Evolutionary conservation across 2,329 filamentous ascomycete species (phyloP).

Genomic region (Alternaria arborescens): DNA sequence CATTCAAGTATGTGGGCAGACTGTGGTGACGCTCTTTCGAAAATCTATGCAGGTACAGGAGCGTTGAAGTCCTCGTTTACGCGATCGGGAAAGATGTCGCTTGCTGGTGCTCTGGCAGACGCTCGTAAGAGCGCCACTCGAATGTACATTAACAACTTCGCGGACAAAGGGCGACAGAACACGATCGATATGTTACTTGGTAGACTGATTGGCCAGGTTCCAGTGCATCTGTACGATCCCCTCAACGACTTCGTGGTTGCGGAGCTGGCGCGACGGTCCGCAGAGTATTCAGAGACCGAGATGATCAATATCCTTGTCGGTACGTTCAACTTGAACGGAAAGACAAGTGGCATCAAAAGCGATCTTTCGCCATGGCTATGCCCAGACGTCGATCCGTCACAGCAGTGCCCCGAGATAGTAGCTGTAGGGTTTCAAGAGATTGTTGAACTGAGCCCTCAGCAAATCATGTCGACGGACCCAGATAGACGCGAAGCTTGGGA

Average conservation of each 20-base stretch:
- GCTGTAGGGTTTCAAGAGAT: slow-evolving; percentile 97
- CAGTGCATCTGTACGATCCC: slow-evolving; percentile 89
- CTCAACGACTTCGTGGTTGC: slow-evolving; percentile 88
- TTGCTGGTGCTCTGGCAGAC: slow-evolving; percentile 93
- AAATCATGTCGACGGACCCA: slow-evolving; percentile 99
- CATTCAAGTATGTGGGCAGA: slow-evolving; percentile 97
- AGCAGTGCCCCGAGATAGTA: slow-evolving; percentile 80
- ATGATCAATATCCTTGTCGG: slow-evolving; percentile 83
- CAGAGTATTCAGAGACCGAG: slow-evolving; percentile 78
- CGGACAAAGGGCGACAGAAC: slow-evolving; percentile 89
- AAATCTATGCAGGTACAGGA: slow-evolving; percentile 95
- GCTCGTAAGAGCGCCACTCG: slow-evolving; percentile 92
- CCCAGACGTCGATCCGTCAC: slow-evolving; percentile 66
- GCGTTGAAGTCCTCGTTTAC: slow-evolving; percentile 96
- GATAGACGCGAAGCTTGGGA: slow-evolving; percentile 88
- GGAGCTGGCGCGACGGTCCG: slow-evolving; percentile 72
- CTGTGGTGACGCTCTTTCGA: slow-evolving; percentile 91
- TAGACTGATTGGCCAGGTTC: slow-evolving; percentile 79
- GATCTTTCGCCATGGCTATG: slow-evolving; percentile 90
- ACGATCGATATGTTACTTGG: slow-evolving; percentile 95
- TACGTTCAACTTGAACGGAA: slow-evolving; percentile 95
- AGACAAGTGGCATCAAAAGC: slow-evolving; percentile 76
- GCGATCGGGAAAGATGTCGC: slow-evolving; percentile 91
- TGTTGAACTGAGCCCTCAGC: slow-evolving; percentile 95
- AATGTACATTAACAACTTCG: slow-evolving; percentile 97